Conservation (phyloP, 2,329 filamentous ascomycete species). For the Cytospora piceae region DNA sequence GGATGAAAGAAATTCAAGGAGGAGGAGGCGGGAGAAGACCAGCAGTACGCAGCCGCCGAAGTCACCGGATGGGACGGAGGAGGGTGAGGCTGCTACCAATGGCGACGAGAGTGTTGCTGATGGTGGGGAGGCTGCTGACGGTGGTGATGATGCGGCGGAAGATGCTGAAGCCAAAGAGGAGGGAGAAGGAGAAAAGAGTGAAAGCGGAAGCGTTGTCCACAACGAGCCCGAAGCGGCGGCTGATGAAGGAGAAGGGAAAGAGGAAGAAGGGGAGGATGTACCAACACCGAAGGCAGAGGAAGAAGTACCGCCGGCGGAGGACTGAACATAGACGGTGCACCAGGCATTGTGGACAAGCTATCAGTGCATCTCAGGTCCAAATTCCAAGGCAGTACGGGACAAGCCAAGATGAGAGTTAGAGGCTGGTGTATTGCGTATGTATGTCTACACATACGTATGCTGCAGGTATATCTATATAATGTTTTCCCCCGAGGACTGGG, state of each 20-base stretch:
- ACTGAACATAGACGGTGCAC: slow-evolving; percentile 1
- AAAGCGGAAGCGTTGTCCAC: slow-evolving; percentile 9
- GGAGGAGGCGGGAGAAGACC: slow-evolving; percentile 68
- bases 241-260: slow-evolving; percentile 18
- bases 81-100: slow-evolving; percentile 43
- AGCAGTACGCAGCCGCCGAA: slow-evolving; percentile 37
- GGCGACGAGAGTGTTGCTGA: slow-evolving; percentile 26
- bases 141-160: slow-evolving; percentile 8
- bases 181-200: slow-evolving; percentile 15
- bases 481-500: slow-evolving; percentile 19
- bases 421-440: slow-evolving; percentile 12
- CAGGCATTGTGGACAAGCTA: slow-evolving; percentile 8
- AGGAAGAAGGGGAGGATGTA: slow-evolving; percentile 20
- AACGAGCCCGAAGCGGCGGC: slow-evolving; percentile 12
- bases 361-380: slow-evolving; percentile 19
- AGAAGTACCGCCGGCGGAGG: slow-evolving; percentile 14
- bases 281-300: slow-evolving; percentile 23
- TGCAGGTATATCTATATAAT: slow-evolving; percentile 27
- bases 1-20: slow-evolving; percentile 71
- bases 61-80: slow-evolving; percentile 56
- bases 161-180: background rate
- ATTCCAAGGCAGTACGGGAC: background rate
- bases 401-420: background rate
- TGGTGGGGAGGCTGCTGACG: slow-evolving; percentile 14
- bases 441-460: slow-evolving; percentile 26